These are phyloP conservation scores for Circinella minor DNA, from an alignment of 371 early-diverging fungal genomes.

Conservation along the genomic window DNA sequence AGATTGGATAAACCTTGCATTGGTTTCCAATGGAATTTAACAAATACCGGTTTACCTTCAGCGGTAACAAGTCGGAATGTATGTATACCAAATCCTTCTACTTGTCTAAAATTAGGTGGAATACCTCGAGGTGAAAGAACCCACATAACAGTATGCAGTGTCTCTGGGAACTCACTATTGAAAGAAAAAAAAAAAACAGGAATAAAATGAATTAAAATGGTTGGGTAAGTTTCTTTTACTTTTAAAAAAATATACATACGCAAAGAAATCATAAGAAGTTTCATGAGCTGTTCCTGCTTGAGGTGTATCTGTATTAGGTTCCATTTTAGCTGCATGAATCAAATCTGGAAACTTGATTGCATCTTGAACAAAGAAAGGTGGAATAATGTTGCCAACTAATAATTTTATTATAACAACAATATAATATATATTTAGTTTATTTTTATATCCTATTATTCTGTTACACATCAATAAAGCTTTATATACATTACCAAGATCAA, in stretches of 20 bases:
- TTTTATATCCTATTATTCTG: too few species aligned
- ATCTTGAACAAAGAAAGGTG: constrained; percentile 57
- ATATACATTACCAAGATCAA: constrained; percentile 36
- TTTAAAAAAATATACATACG: constrained; percentile 14
- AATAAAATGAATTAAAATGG: background rate
- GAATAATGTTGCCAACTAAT: constrained; percentile 50
- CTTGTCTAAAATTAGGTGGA: constrained; percentile 44
- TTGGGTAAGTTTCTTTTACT: background rate
- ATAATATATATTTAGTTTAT: too few species aligned
- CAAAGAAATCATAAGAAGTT: constrained; percentile 56
- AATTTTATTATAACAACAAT: background rate
- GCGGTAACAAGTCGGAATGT: constrained; percentile 56
- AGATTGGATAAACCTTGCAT: constrained; percentile 45
- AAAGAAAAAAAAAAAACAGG: background rate
- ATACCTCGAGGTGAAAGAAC: constrained; percentile 51
- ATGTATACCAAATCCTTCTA: constrained; percentile 50
- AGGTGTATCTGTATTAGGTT: constrained; percentile 52
- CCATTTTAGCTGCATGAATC: constrained; percentile 54
- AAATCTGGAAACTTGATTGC: constrained; percentile 56
- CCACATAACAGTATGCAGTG: constrained; percentile 50
- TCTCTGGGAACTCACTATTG: constrained; percentile 37
- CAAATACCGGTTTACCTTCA: constrained; percentile 42
- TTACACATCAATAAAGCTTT: too few species aligned
- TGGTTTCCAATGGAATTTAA: constrained; percentile 62
- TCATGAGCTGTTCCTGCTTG: constrained; percentile 57